phyloP scores from a whole-genome alignment of 2,329 filamentous ascomycete genomes.

The Lasiodiplodia hormozganensis region DNA sequence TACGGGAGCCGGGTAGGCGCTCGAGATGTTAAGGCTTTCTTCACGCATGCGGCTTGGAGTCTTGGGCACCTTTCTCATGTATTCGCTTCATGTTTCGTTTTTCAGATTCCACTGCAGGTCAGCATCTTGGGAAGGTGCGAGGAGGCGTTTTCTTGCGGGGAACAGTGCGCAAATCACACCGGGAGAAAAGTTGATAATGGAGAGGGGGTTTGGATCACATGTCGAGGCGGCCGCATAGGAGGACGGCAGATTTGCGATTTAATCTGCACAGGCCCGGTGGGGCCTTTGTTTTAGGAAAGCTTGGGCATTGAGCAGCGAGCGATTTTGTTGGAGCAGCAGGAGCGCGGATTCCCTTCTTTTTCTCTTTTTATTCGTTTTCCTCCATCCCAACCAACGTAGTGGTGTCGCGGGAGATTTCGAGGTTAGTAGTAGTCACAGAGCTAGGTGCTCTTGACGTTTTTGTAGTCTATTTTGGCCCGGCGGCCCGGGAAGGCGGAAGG shows the following conservation, averaged over 20 bases:
- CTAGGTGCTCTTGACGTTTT: slow-evolving; percentile 3
- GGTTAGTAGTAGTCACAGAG: slow-evolving; percentile 4
- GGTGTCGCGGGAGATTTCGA: neutral
- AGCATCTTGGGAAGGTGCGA: slow-evolving; percentile 27
- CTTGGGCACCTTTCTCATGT: slow-evolving; percentile 26
- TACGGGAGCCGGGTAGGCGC: slow-evolving; percentile 16
- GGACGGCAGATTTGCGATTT: slow-evolving; percentile 19
- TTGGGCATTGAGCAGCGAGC: slow-evolving; percentile 20
- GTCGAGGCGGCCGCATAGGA: slow-evolving; percentile 13
- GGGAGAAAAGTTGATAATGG: slow-evolving; percentile 23
- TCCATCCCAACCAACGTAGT: slow-evolving; percentile 2
- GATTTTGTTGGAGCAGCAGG: slow-evolving; percentile 18
- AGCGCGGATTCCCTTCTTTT: slow-evolving; percentile 1
- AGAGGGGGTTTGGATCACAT: slow-evolving; percentile 18
- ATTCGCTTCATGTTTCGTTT: slow-evolving; percentile 23
- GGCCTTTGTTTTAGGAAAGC: slow-evolving; percentile 25
- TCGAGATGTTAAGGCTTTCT: slow-evolving; percentile 12
- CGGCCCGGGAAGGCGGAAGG: slow-evolving; percentile 10
- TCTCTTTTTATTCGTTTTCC: slow-evolving; percentile 18
- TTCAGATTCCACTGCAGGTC: slow-evolving; percentile 22
- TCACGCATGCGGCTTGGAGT: slow-evolving; percentile 25
- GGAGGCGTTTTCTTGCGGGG: slow-evolving; percentile 25
- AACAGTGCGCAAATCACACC: slow-evolving; percentile 16
- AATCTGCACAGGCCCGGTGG: slow-evolving; percentile 11
- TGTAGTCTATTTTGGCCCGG: slow-evolving; percentile 25